Conservation (phyloP, 202 grass and related monocot species). For the Digitaria exilis region DNA sequence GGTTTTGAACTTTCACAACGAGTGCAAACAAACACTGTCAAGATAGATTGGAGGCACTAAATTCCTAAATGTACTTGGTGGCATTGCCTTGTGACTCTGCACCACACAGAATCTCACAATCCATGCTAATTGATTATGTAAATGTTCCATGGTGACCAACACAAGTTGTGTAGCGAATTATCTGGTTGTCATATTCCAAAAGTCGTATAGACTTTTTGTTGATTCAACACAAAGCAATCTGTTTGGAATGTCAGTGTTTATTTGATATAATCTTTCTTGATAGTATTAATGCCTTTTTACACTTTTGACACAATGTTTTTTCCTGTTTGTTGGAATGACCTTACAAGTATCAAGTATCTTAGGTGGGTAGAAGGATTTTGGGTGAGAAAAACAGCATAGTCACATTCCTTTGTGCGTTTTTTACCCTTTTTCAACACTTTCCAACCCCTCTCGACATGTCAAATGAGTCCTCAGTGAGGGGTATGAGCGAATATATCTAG, state of each 20-base stretch:
- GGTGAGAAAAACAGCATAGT: no score
- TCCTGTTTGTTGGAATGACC: not conserved
- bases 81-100: constrained; percentile 17
- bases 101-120: constrained; percentile 19
- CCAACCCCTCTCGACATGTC: no score
- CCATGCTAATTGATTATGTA: constrained; percentile 13
- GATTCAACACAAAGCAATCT: not conserved
- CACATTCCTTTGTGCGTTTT: no score
- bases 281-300: not conserved
- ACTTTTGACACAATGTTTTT: not conserved
- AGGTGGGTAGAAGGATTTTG: no score
- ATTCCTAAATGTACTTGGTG: constrained; percentile 3
- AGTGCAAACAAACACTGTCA: not conserved
- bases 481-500: no score
- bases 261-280: not conserved
- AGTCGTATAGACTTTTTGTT: not conserved
- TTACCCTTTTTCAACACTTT: no score
- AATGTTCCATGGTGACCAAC: not conserved
- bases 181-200: not conserved
- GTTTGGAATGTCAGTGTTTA: constrained; percentile 16
- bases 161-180: not conserved
- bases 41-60: not conserved
- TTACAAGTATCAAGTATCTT: no score
- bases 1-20: constrained; percentile 20
- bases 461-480: no score